Base-by-base conservation (phyloP, 257 asterid genomes). In the Nyctanthes arbortristis region DNA sequence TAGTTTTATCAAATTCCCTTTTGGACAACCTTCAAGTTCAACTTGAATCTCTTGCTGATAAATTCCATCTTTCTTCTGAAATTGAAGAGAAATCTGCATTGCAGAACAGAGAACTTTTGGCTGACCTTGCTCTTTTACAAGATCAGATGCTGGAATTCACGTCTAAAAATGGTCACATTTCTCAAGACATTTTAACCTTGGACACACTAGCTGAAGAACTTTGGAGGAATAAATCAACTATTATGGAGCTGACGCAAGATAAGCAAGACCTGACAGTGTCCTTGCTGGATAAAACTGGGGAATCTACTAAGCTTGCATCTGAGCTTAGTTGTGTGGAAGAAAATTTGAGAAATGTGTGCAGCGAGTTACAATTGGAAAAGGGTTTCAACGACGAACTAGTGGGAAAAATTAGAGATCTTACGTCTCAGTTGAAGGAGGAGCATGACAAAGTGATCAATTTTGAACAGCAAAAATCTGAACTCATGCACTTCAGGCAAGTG, bases 11-110 rank as follows among this genome's bases (percentile, higher is more conserved):
- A 22, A 81, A 79, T 82, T 81, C 90, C 63, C 84, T 91, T 55
- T 87, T 89, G 72, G 93, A 82, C 30, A 86, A 83, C 64, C 92
- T 94, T 82, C 90, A 86, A 74, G 73, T 76, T 65, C 87, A 85
- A 71, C 82, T 94, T 28, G 97, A 91, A 68, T 78, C 84, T 49
- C 78, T 94, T 74, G 87, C 85, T 40, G 79, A 81, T 29, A 91
- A 82, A 79, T 60, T 88, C 54, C 83, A 82, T 47, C 67, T 74
- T 29, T 82, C 80, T 78, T 81, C 84, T 40, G 90, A 89, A 69
- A 72, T 82, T n/a, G 97, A 88, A 67, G 93, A 84, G 69, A 87
- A 76, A 24, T 78, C 74, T 66, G 67, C 71, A 22, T 74, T 78
- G 71, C 80, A 84, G 81, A 84, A 67, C 70, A 65, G 67, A 72